Evolutionary conservation across 1,284 basidiomycete genomes (phyloP).

Genomic region (Lignosus rhinocerotis): DNA sequence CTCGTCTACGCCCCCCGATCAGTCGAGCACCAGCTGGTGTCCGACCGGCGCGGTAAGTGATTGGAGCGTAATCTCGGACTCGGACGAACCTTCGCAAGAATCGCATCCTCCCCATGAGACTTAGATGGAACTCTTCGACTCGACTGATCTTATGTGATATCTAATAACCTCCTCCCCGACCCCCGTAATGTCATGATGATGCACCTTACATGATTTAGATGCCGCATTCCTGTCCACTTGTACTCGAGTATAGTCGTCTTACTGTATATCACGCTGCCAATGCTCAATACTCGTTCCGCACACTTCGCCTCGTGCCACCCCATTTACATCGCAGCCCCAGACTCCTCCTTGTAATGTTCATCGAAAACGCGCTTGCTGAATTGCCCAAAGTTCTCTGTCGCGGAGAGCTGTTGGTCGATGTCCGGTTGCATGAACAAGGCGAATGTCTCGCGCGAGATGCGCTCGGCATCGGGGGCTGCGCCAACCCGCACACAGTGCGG

Average conservation of each 20-base stretch:
- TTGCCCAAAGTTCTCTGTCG: constrained; percentile 77
- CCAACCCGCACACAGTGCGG: constrained; percentile 88
- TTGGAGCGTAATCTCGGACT: constrained; percentile 82
- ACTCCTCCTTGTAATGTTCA: constrained; percentile 65
- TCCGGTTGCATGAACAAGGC: constrained; percentile 94
- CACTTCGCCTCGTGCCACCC: background rate
- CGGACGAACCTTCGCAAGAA: constrained; percentile 45
- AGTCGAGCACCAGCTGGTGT: constrained; percentile 56
- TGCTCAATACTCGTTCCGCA: constrained; percentile 5
- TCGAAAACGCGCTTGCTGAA: constrained; percentile 85
- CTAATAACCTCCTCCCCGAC: background rate
- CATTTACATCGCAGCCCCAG: constrained; percentile 24
- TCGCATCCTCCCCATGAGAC: constrained; percentile 9
- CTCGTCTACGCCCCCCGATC: constrained; percentile 36
- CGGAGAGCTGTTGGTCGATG: constrained; percentile 71
- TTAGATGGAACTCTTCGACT: constrained; percentile 7
- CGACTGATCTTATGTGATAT: constrained; percentile 14
- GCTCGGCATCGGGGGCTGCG: constrained; percentile 41
- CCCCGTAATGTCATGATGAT: background rate
- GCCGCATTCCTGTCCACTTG: background rate
- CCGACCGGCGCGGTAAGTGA: constrained; percentile 58
- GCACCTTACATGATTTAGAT: constrained; percentile 10
- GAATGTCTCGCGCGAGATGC: constrained; percentile 81
- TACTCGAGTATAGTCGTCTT: constrained; percentile 2
- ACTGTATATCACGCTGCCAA: constrained; percentile 10